Evolutionary conservation across 2,329 filamentous ascomycete genomes (phyloP), one percentile per base, ranked within the genome.

Genomic region (Zymoseptoria tritici): DNA sequence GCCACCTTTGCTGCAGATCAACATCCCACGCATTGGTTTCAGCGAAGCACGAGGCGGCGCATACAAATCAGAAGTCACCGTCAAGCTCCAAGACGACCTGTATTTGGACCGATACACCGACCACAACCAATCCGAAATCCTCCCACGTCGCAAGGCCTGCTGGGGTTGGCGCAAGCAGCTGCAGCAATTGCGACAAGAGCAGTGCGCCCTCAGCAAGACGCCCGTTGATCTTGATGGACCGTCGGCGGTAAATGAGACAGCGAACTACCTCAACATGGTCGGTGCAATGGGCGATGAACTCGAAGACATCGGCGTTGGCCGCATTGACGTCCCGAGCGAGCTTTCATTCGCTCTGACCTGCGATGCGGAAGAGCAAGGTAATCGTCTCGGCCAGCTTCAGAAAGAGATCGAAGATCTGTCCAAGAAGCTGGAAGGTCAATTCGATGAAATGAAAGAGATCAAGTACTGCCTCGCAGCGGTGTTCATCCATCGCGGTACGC

Each of bases 41-140:
- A 86, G 90, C 64, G 81, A 82, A 6, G 81, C 81, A 58, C 77
- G 78, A 21, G 70, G 74, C 36, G 68, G 69, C n/a, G 80, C 83
- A 2, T 83, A 79, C 69, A 96, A 96, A 71, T 91, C 91, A 26
- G 85, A 85, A 57, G 86, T 91, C 62, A 85, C 89, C 9, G 83
- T 99, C 11, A 81, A 85, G 20, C 84, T 99, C n/a, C 86, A 88
- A 4, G 87, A 94, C 65, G 86, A 82, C 1, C 81, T 99, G 11
- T 96, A 90, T 70, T 80, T 99, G 57, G 94, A 97, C 74, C 84
- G 92, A 26, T 99, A 96, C 73, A 87, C 92, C 81, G 86, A 90
- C 62, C 78, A 81, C 0, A 78, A 80, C 4, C 80, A 84, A 49
- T 83, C 85, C 2, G 76, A 81, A 1, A 76, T 91, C 2, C 83